These are phyloP conservation scores for Pestalotiopsis sp. DNA, from an alignment of 2,329 filamentous ascomycete species.

Conservation along the genomic window DNA sequence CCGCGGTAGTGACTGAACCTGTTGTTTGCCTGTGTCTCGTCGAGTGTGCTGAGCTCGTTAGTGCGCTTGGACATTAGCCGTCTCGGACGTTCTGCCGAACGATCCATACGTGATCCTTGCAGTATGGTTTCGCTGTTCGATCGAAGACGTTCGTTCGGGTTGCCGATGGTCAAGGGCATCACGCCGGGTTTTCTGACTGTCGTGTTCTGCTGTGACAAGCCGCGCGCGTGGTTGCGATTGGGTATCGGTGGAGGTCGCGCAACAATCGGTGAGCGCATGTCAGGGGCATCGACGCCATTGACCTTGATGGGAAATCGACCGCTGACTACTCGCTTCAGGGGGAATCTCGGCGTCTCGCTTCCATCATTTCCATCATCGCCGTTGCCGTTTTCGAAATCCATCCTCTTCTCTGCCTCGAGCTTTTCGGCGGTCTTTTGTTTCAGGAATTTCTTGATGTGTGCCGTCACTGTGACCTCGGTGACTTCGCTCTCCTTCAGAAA, in stretches of 20 bases:
- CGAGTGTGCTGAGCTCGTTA: constrained; percentile 61
- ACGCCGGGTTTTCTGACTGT: constrained; percentile 68
- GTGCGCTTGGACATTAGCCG: constrained; percentile 62
- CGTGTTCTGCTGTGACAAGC: constrained; percentile 67
- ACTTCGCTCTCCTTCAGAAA: constrained; percentile 63
- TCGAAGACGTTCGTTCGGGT: constrained; percentile 64
- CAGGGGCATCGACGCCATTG: constrained; percentile 69
- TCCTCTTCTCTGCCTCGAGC: constrained; percentile 47
- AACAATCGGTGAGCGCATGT: constrained; percentile 67
- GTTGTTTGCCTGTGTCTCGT: constrained; percentile 63
- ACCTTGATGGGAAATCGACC: constrained; percentile 71
- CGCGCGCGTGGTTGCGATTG: constrained; percentile 77
- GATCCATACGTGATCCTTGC: constrained; percentile 47
- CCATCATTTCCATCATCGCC: constrained; percentile 70
- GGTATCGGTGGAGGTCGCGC: constrained; percentile 75
- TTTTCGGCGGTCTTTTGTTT: constrained; percentile 48
- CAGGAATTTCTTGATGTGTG: constrained; percentile 62
- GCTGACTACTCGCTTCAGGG: constrained; percentile 61
- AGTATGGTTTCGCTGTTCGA: constrained; percentile 65
- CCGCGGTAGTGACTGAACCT: constrained; percentile 68
- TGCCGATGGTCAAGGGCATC: constrained; percentile 70
- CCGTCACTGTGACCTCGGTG: constrained; percentile 59
- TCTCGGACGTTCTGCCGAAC: constrained; percentile 55
- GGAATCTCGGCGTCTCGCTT: constrained; percentile 76
- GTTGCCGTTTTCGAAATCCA: constrained; percentile 51